Evolutionary conservation across 768 basidiomycete genomes (phyloP).

Genomic region (Trametopsis cervina): DNA sequence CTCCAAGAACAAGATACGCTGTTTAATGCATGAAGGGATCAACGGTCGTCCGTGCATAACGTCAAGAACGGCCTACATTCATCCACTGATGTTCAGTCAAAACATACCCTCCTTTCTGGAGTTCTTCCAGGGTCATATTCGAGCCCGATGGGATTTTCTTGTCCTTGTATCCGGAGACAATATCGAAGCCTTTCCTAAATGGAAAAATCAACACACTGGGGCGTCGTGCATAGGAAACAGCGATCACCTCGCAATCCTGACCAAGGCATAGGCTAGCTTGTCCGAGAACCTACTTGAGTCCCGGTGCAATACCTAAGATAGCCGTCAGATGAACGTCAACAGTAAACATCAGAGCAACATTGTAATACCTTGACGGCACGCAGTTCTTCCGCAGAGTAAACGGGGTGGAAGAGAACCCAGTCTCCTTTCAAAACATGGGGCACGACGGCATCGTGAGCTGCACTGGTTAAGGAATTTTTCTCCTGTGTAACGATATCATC

Average conservation of each 20-base stretch:
- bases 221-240: conserved; percentile 3
- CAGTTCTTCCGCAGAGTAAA: conserved; percentile 72
- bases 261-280: conserved; percentile 61
- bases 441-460: conserved; percentile 11
- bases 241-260: conserved; percentile 43
- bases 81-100: conserved; percentile 77
- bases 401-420: conserved; percentile 93
- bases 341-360: conserved; percentile 22
- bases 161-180: conserved; percentile 83
- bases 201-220: conserved; percentile 2
- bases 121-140: conserved; percentile 63
- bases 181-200: conserved; percentile 64
- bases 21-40: not conserved
- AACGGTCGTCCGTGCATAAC: conserved; percentile 23
- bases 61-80: conserved; percentile 35
- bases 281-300: conserved; percentile 63
- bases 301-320: conserved; percentile 57
- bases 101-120: conserved; percentile 67
- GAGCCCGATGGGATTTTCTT: conserved; percentile 51
- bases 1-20: conserved; percentile 70
- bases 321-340: not conserved
- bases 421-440: conserved; percentile 38
- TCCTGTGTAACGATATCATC: conserved; percentile 12
- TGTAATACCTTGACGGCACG: conserved; percentile 70
- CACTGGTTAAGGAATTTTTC: conserved; percentile 4